These are phyloP conservation scores for Lodderomyces theae DNA, from an alignment of 1,139 yeast species.

Conservation along the genomic window DNA sequence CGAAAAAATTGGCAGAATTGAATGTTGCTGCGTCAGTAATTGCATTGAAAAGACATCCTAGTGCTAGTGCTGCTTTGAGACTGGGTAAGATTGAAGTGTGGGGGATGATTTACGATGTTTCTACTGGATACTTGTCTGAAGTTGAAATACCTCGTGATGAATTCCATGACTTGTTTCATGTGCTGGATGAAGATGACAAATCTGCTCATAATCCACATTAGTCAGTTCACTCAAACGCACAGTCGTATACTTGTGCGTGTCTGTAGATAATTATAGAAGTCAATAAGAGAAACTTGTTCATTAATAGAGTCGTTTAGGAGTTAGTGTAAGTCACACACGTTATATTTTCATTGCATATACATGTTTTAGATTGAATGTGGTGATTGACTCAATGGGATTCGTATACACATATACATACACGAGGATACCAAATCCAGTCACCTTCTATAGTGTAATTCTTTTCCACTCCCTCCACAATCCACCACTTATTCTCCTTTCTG, in stretches of 20 bases:
- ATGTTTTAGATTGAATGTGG: too few relatives aligned
- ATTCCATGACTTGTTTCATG: constrained; percentile 49
- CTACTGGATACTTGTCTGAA: constrained; percentile 64
- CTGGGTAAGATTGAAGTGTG: constrained; percentile 79
- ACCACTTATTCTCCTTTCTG: neutral
- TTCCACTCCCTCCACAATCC: neutral
- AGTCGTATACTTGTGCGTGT: too few relatives aligned
- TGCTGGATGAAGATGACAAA: constrained; percentile 39
- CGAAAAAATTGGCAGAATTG: constrained; percentile 69
- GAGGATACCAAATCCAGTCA: too few relatives aligned
- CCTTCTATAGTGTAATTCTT: too few relatives aligned
- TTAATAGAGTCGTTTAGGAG: too few relatives aligned
- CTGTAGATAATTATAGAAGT: too few relatives aligned
- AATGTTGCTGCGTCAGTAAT: constrained; percentile 66
- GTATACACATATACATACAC: too few relatives aligned
- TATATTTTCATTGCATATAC: too few relatives aligned
- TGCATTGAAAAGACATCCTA: constrained; percentile 65
- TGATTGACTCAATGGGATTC: too few relatives aligned
- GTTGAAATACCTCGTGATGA: constrained; percentile 54
- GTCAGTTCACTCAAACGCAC: too few relatives aligned
- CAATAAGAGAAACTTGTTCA: too few relatives aligned
- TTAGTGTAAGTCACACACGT: too few relatives aligned
- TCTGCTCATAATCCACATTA: constrained; percentile 23
- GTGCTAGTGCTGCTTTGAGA: constrained; percentile 69
- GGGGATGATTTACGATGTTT: constrained; percentile 87